Evolutionary conservation across 2,329 filamentous ascomycete species (phyloP), one percentile per base, ranked within the genome.

Genomic region (Sclerotinia spermophila): DNA sequence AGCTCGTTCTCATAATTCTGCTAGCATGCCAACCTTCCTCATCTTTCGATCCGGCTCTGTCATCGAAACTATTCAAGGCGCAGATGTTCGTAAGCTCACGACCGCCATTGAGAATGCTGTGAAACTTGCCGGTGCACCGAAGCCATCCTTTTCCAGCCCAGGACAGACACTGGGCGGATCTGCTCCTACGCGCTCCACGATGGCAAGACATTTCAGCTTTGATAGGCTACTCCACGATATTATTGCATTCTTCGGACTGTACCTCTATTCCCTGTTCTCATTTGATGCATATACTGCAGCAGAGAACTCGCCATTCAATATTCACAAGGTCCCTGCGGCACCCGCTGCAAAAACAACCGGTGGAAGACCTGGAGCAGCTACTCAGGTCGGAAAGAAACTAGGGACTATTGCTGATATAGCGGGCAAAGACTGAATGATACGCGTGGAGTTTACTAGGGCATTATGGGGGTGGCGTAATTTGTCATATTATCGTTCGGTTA

Each of bases 11-110:
- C 72, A 62, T 73, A 66, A 71, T 48, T 59, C 60, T 65, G 35
- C 30, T 30, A 87, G 86, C 74, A 94, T 97, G 89, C 96, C 96
- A 8, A 98, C 96, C 67, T 98, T 99, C 82, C 87, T 97, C 80
- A 89, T 98, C 81, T 94, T 93, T 85, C 91, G 92, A 82, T 89
- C 88, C 79, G 90, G 90, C 76, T 84, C 86, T 74, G 88, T 90
- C 77, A 86, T 92, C 78, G 87, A 92, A 75, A 94, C 91, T 44
- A 89, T 97, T 78, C 86, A 87, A 78, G 96, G 96, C 76, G 94
- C 94, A 45, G 92, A 97, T 82, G 87, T 90, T 1, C 85, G 89
- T 17, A 90, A 89, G 67, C 88, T 99, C 58, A 91, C 89, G 48
- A 86, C 89, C 70, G 92, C 92, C 35, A 90, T 97, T 74, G 89